Conservation (phyloP, 345 rosid species). For the Erysimum cheiranthoides region DNA sequence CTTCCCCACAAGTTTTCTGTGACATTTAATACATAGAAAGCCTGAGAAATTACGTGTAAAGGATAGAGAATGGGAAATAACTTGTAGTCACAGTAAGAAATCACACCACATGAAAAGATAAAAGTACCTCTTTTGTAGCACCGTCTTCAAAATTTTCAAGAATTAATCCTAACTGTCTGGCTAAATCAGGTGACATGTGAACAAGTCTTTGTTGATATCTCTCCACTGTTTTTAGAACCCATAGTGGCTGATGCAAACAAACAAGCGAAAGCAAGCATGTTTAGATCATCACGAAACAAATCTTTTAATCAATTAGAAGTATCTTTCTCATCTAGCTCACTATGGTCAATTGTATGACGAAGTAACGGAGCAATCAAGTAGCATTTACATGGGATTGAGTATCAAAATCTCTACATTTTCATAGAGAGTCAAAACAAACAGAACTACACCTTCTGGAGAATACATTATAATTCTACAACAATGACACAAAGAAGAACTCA, state of each 20-base stretch:
- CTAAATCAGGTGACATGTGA: constrained; percentile 89
- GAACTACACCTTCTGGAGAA: constrained; percentile 3
- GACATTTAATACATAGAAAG: constrained; percentile 18
- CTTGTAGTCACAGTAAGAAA: not conserved
- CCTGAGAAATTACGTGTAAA: not conserved
- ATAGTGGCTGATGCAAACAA: constrained; percentile 65
- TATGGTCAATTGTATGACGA: constrained; percentile 12
- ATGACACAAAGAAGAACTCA: constrained; percentile 55
- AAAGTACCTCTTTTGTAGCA: constrained; percentile 55
- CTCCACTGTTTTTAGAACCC: constrained; percentile 89
- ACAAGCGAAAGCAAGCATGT: constrained; percentile 31
- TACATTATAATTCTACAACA: constrained; percentile 2
- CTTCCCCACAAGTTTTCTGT: constrained; percentile 54
- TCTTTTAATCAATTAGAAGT: not conserved
- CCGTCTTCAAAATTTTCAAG: constrained; percentile 65
- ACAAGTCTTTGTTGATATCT: constrained; percentile 72
- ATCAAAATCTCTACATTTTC: constrained; percentile 26
- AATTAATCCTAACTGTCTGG: constrained; percentile 70
- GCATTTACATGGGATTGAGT: constrained; percentile 5
- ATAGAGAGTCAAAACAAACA: not conserved
- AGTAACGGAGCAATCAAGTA: constrained; percentile 9
- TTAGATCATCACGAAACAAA: constrained; percentile 1
- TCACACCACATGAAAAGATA: not conserved
- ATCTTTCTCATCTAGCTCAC: constrained; percentile 9
- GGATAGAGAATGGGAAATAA: not conserved